phyloP scores from a whole-genome alignment of 225 moss, liverwort and hornwort species.

The Sphagnum tenellum region DNA sequence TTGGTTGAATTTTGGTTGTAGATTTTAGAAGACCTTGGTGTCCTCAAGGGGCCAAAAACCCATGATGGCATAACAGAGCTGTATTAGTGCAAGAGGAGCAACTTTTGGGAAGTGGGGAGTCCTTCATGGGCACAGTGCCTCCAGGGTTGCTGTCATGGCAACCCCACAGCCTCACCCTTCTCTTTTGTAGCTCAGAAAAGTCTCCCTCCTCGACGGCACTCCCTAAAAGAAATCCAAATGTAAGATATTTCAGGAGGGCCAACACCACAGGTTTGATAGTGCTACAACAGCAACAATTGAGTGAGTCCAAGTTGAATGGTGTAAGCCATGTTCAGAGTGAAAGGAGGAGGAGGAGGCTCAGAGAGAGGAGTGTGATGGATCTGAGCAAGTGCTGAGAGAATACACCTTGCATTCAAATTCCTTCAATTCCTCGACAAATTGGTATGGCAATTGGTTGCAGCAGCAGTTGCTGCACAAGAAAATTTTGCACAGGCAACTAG shows the following conservation, averaged over 20 bases:
- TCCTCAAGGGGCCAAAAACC: too few species aligned
- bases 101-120: too few species aligned
- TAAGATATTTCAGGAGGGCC: constrained; percentile 17
- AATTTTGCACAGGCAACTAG: constrained; percentile 19
- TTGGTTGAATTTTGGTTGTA: too few species aligned
- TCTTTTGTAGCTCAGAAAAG: constrained; percentile 16
- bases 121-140: constrained; percentile 75
- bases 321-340: constrained; percentile 25
- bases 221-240: constrained; percentile 30
- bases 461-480: constrained; percentile 35
- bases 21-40: too few species aligned
- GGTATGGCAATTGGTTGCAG: constrained; percentile 26
- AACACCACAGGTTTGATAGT: background rate
- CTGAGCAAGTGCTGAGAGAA: background rate
- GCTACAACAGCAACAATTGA: constrained; percentile 27
- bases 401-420: constrained; percentile 15
- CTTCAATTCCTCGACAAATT: constrained; percentile 29
- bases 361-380: constrained; percentile 7
- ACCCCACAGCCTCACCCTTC: constrained; percentile 29
- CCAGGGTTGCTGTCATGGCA: constrained; percentile 72
- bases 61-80: too few species aligned
- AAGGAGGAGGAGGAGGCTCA: constrained; percentile 15
- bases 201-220: constrained; percentile 9
- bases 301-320: constrained; percentile 38
- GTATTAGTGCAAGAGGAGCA: too few species aligned